phyloP scores from a whole-genome alignment of 2,329 filamentous ascomycete species.

The Fusarium citri region DNA sequence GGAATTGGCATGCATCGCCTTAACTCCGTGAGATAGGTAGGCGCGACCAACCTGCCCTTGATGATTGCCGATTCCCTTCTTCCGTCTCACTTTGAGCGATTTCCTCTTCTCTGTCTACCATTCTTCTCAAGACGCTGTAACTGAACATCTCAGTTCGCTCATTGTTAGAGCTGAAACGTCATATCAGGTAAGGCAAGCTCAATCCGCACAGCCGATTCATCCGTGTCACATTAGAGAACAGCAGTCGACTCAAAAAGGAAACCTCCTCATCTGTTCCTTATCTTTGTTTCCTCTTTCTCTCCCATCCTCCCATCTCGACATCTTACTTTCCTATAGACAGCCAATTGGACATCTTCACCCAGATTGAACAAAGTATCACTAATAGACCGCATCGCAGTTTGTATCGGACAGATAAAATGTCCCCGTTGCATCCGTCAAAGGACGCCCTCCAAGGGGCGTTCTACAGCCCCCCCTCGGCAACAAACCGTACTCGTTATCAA shows the following conservation, averaged over 20 bases:
- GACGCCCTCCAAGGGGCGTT: slow-evolving; percentile 49
- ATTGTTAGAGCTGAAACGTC: not conserved
- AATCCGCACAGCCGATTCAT: not conserved
- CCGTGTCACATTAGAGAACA: not conserved
- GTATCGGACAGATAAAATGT: slow-evolving; percentile 31
- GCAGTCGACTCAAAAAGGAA: not conserved
- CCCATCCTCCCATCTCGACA: not conserved
- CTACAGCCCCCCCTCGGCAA: slow-evolving; percentile 53
- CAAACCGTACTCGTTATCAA: slow-evolving; percentile 59
- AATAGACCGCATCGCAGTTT: not conserved
- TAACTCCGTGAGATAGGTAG: slow-evolving; percentile 28
- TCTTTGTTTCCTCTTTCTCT: not conserved
- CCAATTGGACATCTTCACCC: slow-evolving; percentile 8
- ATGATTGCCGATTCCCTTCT: not conserved
- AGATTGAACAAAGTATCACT: slow-evolving; percentile 8
- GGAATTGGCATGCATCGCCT: slow-evolving; percentile 18
- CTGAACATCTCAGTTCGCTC: not conserved
- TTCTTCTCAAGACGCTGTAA: not conserved
- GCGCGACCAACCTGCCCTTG: not conserved
- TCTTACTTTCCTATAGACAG: not conserved
- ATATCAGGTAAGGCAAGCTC: slow-evolving; percentile 8
- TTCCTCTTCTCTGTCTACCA: not conserved
- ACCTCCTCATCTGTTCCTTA: not conserved
- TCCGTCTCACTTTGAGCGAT: not conserved
- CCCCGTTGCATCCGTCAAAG: slow-evolving; percentile 36